Evolutionary conservation across 2,329 filamentous ascomycete genomes (phyloP).

Genomic region (Aspergillus aculeatinus): DNA sequence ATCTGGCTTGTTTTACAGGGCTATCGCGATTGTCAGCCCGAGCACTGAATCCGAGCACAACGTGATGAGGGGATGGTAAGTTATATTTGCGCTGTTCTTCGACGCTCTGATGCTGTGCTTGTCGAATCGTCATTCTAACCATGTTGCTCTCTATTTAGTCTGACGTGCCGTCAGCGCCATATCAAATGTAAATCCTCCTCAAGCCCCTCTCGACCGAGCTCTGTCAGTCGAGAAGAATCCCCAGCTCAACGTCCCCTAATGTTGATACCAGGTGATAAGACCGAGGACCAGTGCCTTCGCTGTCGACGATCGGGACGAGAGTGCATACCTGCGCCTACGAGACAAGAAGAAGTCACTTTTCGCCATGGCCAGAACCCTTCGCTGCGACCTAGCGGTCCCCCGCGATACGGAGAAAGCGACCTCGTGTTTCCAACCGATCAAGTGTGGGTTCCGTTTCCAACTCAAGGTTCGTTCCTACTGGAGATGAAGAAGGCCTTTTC

Average conservation of each 20-base stretch:
- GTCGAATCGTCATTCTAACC: slow-evolving; percentile 12
- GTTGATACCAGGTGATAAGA: slow-evolving; percentile 33
- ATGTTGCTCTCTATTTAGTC: slow-evolving; percentile 19
- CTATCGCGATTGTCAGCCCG: slow-evolving; percentile 16
- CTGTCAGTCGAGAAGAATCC: not conserved
- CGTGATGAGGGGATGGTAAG: slow-evolving; percentile 43
- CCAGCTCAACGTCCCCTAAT: slow-evolving; percentile 4
- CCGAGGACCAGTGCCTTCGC: slow-evolving; percentile 34
- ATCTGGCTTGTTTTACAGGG: slow-evolving; percentile 24
- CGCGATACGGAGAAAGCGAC: slow-evolving; percentile 37
- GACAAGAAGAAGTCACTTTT: slow-evolving; percentile 37
- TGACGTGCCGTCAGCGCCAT: slow-evolving; percentile 41
- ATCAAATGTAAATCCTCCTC: slow-evolving; percentile 33
- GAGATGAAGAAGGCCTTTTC: not conserved
- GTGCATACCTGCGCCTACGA: slow-evolving; percentile 35
- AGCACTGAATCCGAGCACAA: slow-evolving; percentile 22
- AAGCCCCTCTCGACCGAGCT: not conserved
- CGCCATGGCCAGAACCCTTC: slow-evolving; percentile 40
- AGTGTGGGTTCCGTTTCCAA: slow-evolving; percentile 31
- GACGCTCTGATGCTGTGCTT: not conserved
- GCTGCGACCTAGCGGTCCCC: slow-evolving; percentile 33
- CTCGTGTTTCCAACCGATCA: slow-evolving; percentile 35
- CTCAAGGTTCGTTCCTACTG: slow-evolving; percentile 26
- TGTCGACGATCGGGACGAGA: slow-evolving; percentile 38
- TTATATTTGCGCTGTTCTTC: slow-evolving; percentile 8